Base-by-base conservation (phyloP, 2,329 filamentous ascomycete species). In the Septoria petroselini region DNA sequence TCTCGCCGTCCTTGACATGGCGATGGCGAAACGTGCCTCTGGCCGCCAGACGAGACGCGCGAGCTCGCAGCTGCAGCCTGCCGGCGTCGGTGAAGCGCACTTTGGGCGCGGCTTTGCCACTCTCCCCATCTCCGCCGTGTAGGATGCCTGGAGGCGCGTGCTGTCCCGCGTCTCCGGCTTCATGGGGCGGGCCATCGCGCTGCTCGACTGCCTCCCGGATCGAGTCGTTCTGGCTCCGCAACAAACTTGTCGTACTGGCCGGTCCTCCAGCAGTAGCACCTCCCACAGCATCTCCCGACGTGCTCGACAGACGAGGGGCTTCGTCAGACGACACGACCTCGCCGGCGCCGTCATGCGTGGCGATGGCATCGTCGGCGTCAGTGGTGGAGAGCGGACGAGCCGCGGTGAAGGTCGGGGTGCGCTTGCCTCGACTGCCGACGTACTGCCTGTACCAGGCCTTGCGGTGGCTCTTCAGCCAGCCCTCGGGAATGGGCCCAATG, bases 401-500 rank as follows among this genome's bases (percentile, higher is more conserved):
- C 18, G 63, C 63, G 7, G 58, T 62, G 50, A 64, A 65, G 6
- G 62, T 64, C 11, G 61, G 57, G 7, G 52, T 44, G 44, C 59
- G 53, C 41, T 49, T 53, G 37, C 41, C 49, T 19, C 57, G 48
- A 68, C 59, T 70, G 68, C 67, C 72, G 17, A 74, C 63, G 56
- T 76, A 73, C 59, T 73, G 68, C 58, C 71, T 78, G 67, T 83
- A 84, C 82, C 82, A 84, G 50, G 79, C 75, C 59, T 81, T 81
- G 44, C 80, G 73, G 64, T 84, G 78, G 53, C 76, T 79, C 58
- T 78, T 79, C 46, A 84, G 72, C 82, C 82, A 85, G 49, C 79
- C 80, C 59, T 81, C 78, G 37, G 82, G 82, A 29, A 84, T 80
- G 29, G 82, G 82, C 1, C 82, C 82, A 51, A 85, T 81, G 67